Evolutionary conservation across 2,329 filamentous ascomycete species (phyloP).

Genomic region (Talaromyces sp.): DNA sequence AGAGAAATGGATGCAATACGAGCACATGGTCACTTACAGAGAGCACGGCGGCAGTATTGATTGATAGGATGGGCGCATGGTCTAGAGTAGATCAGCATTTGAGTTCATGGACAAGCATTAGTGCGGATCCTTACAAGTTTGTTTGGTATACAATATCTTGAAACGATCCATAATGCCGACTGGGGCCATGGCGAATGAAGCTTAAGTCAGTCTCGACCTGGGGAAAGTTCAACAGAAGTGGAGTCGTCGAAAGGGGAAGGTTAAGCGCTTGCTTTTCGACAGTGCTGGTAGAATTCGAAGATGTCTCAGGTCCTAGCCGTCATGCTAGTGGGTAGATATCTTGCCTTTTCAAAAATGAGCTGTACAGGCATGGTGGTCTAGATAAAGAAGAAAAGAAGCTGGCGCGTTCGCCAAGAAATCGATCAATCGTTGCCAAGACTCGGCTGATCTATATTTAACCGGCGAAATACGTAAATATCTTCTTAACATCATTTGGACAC

Average conservation of each 20-base stretch:
- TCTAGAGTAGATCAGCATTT: slow-evolving; percentile 1
- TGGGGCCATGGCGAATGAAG: slow-evolving; percentile 32
- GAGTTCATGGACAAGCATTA: slow-evolving; percentile 3
- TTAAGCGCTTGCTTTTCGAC: neutral
- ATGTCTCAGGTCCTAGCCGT: too few species aligned
- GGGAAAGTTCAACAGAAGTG: neutral
- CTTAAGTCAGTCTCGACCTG: neutral
- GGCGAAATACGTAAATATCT: neutral
- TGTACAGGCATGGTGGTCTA: neutral
- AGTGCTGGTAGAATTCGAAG: neutral
- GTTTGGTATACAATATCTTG: slow-evolving; percentile 33
- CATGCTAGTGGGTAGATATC: too few species aligned
- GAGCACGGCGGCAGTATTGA: slow-evolving; percentile 32
- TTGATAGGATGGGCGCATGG: slow-evolving; percentile 11
- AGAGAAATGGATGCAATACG: neutral
- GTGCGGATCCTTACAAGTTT: slow-evolving; percentile 25
- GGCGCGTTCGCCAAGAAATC: slow-evolving; percentile 11
- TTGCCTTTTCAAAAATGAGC: neutral
- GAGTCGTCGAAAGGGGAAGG: too few species aligned
- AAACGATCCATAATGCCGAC: slow-evolving; percentile 32
- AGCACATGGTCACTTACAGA: slow-evolving; percentile 34
- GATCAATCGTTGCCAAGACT: slow-evolving; percentile 9
- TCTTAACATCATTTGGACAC: neutral
- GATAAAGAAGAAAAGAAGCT: slow-evolving; percentile 7
- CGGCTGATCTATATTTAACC: neutral